Evolutionary conservation across 495 filamentous ascomycete species (phyloP), one percentile per base, ranked within the genome.

Genomic region (Bathelium albidoporum): DNA sequence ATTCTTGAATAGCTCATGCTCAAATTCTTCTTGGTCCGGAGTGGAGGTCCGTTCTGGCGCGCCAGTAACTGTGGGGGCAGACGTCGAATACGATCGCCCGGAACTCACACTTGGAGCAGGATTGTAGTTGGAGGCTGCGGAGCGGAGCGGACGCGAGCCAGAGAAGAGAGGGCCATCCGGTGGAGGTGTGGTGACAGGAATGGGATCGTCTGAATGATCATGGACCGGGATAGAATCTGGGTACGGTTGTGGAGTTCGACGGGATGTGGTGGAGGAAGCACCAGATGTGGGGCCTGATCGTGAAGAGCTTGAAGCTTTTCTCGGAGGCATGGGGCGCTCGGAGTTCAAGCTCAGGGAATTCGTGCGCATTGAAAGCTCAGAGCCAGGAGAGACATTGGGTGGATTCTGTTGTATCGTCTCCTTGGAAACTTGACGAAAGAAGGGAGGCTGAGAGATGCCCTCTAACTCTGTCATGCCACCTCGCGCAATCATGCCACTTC

Each of bases 1-100:
- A 58, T 76, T 72, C 28, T 70, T 65, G 68, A 75, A 76, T 0
- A 73, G 65, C 1, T 32, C 43, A 36, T 68, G 70, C 44, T 76
- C 73, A 53, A 76, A 76, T 1, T 49, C 22, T 0, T 69, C 66
- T 59, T 70, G 69, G 49, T 73, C 66, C 36, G 62, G 66, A 12
- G 64, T 68, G 4, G 69, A 71, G 0, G 70, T 45, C 24, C 49
- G 49, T 7, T 55, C 49, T n/a, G 20, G 24, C 20, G 3, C 43
- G 12, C 24, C 49, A 28, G 24, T 29, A 24, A 55, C 24, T 2
- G 49, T 55, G 24, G 49, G 49, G 2, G 49, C 49, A 26, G 49
- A 55, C 2, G 49, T 55, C 7, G 49, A 55, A 24, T 55, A 55
- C 7, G 49, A 55, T 5, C 49, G 49, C 29, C 49, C 49, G 20